A percentile compares a stretch with the other conserved stretches of the same genome.
Conservation (phyloP, 495 filamentous ascomycete species). For the Neurospora sp. region DNA sequence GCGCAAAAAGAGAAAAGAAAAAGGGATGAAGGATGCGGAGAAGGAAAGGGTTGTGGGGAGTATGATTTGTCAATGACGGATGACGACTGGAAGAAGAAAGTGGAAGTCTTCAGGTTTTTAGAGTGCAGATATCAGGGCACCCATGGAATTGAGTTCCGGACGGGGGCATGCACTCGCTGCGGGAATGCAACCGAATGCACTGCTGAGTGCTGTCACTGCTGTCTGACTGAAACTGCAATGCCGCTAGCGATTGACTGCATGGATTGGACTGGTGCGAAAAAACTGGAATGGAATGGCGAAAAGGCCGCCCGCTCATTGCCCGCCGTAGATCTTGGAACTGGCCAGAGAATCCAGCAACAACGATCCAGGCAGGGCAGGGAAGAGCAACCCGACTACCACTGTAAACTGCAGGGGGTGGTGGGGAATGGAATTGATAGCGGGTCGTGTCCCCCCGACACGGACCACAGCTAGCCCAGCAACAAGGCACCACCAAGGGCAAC, state of each 20-base stretch:
- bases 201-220: neutral
- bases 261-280: neutral
- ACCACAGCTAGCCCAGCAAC: neutral
- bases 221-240: neutral
- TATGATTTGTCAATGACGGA: neutral
- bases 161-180: neutral
- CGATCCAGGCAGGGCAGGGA: neutral
- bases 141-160: neutral
- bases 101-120: neutral
- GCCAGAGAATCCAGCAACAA: neutral
- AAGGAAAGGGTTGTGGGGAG: neutral
- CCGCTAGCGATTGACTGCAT: neutral
- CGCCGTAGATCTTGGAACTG: neutral
- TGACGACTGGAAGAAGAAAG: neutral
- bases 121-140: neutral
- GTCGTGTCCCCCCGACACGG: neutral
- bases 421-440: neutral
- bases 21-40: neutral
- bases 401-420: neutral
- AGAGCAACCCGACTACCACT: neutral
- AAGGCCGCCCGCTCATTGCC: neutral
- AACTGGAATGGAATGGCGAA: neutral
- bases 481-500: neutral
- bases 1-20: neutral
- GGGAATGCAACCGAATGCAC: neutral